Percentiles rank a stretch among this genome's conserved stretches.
These are phyloP conservation scores for Dysphania ambrosioides DNA, from an alignment of 148 eudicot genomes.

Conservation along the genomic window DNA sequence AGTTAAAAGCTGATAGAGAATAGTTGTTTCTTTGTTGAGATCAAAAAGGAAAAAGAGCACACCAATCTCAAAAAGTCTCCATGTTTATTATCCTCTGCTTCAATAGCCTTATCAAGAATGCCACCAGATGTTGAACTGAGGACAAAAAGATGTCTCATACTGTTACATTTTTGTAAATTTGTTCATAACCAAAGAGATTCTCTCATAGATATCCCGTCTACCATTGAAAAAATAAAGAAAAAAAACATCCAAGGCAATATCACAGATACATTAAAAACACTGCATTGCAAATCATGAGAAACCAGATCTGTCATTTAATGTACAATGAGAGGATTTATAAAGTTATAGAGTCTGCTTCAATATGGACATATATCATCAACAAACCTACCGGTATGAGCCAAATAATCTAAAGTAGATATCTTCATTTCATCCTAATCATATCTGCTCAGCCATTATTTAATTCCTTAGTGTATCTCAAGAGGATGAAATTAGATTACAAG, in stretches of 20 bases:
- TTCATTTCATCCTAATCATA: no score
- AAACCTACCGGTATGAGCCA: no score
- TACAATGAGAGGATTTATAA: neutral
- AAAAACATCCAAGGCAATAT: neutral
- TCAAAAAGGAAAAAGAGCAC: conserved; percentile 9
- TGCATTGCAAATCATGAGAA: neutral
- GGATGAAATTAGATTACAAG: no score
- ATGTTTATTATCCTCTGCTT: conserved; percentile 61
- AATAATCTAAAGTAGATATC: no score
- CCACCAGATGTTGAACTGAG: conserved; percentile 43
- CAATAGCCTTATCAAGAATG: conserved; percentile 63
- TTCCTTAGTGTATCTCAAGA: no score
- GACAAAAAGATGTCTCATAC: neutral
- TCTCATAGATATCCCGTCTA: neutral
- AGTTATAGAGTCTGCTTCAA: neutral
- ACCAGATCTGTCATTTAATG: neutral
- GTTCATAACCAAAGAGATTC: neutral
- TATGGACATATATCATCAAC: no score
- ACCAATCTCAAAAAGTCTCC: conserved; percentile 58
- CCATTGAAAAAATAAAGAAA: neutral
- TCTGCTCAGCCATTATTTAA: neutral
- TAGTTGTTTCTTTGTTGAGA: neutral
- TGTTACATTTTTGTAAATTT: neutral
- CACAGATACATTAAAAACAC: neutral
- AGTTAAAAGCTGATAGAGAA: neutral